Conservation (phyloP, 2,329 filamentous ascomycete genomes). For the Leptographium wingfieldii region DNA sequence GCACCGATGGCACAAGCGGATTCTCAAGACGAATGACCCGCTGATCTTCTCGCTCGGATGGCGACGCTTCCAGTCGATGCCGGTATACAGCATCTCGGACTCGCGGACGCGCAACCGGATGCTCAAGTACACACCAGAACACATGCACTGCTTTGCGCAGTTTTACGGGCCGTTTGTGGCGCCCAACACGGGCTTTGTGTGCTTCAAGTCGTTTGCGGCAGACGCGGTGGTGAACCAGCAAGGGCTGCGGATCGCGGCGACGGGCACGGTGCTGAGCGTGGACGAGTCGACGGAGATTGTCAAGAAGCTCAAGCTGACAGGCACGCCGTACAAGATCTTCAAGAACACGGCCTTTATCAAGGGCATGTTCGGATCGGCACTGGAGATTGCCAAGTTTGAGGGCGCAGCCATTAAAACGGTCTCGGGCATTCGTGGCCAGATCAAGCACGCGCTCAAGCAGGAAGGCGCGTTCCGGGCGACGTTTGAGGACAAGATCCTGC, state of each 20-base stretch:
- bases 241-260: constrained; percentile 89
- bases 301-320: constrained; percentile 82
- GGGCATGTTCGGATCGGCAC: constrained; percentile 87
- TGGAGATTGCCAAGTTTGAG: constrained; percentile 98
- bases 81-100: constrained; percentile 90
- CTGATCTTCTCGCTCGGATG: constrained; percentile 95
- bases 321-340: constrained; percentile 82
- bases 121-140: constrained; percentile 98
- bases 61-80: constrained; percentile 85
- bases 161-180: constrained; percentile 93
- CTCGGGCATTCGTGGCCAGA: constrained; percentile 87
- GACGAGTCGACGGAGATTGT: constrained; percentile 96
- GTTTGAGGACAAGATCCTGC: constrained; percentile 96
- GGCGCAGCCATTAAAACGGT: constrained; percentile 93
- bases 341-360: constrained; percentile 99
- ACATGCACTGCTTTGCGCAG: constrained; percentile 97
- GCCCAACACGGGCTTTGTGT: constrained; percentile 91
- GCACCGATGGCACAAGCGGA: constrained; percentile 98
- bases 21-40: constrained; percentile 94
- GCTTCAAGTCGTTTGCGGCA: constrained; percentile 78
- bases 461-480: constrained; percentile 95
- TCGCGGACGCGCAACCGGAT: constrained; percentile 89
- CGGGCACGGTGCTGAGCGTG: constrained; percentile 83
- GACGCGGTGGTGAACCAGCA: constrained; percentile 44
- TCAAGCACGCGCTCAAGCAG: constrained; percentile 91